Percentiles rank a stretch among this genome's conserved stretches.
phyloP scores from a whole-genome alignment of 768 basidiomycete species.

The Pholiota molesta region DNA sequence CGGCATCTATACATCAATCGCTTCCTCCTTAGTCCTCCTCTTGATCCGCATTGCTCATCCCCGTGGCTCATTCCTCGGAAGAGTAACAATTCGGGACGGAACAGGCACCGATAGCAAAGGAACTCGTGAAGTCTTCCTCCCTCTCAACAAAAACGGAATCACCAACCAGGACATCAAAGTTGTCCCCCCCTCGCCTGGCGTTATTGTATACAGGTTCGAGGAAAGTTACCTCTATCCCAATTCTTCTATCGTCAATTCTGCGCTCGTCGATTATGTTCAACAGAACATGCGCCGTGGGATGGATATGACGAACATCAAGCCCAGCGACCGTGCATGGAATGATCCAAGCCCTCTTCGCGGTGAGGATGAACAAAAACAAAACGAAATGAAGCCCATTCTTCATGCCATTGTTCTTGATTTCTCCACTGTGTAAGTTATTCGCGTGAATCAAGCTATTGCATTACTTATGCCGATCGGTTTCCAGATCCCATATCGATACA shows the following conservation, averaged over 20 bases:
- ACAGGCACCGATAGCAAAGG: conserved; percentile 32
- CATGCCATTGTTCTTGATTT: conserved; percentile 93
- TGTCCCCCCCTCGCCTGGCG: conserved; percentile 78
- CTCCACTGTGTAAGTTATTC: conserved; percentile 64
- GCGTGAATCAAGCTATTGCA: not conserved
- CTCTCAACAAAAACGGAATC: conserved; percentile 62
- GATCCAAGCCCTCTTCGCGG: conserved; percentile 73
- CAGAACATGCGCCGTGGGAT: conserved; percentile 72
- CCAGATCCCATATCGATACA: conserved; percentile 85
- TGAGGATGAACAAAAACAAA: conserved; percentile 48
- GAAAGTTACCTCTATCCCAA: conserved; percentile 91
- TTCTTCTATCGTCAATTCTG: conserved; percentile 65
- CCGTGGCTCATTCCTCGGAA: conserved; percentile 89
- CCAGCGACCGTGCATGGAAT: conserved; percentile 91
- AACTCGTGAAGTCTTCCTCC: conserved; percentile 82
- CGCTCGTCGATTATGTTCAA: conserved; percentile 83
- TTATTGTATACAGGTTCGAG: conserved; percentile 90
- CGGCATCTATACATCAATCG: conserved; percentile 88
- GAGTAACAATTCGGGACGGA: conserved; percentile 61
- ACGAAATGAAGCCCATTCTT: conserved; percentile 64
- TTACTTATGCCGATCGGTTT: not conserved
- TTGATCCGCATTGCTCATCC: conserved; percentile 88
- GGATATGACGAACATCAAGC: conserved; percentile 64
- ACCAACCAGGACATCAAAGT: conserved; percentile 74
- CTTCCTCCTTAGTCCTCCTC: conserved; percentile 77